Percentiles rank a stretch among this genome's conserved stretches.
Conservation (phyloP, 495 filamentous ascomycete genomes). For the Parmelia sp. region DNA sequence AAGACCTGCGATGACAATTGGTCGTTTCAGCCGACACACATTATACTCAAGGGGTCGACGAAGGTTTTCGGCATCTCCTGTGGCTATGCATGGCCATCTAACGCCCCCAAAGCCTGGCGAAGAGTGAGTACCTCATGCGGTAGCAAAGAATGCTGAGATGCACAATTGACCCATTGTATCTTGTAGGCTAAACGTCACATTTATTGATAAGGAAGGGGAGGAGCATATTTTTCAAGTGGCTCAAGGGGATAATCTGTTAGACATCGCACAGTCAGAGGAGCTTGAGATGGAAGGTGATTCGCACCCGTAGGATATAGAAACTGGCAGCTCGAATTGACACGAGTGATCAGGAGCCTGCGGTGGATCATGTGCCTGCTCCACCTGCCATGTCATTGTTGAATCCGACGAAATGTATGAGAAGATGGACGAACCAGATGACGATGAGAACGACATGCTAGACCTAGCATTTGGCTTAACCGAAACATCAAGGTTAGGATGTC, state of each 20-base stretch:
- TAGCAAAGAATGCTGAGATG: background rate
- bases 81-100: slow-evolving; percentile 66
- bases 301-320: background rate
- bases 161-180: slow-evolving; percentile 5
- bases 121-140: slow-evolving; percentile 55
- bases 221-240: slow-evolving; percentile 70
- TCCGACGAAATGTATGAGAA: slow-evolving; percentile 79
- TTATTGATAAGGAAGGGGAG: slow-evolving; percentile 87
- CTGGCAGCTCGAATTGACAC: background rate
- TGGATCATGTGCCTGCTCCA: slow-evolving; percentile 93
- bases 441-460: slow-evolving; percentile 99
- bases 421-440: slow-evolving; percentile 88
- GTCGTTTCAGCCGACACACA: background rate
- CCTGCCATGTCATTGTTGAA: slow-evolving; percentile 91
- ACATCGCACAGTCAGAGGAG: slow-evolving; percentile 91
- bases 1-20: background rate
- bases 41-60: slow-evolving; percentile 36
- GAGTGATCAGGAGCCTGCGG: slow-evolving; percentile 68
- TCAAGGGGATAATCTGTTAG: slow-evolving; percentile 83
- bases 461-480: slow-evolving; percentile 93
- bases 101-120: slow-evolving; percentile 84
- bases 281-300: slow-evolving; percentile 86
- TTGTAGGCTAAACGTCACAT: slow-evolving; percentile 75
- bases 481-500: slow-evolving; percentile 91
- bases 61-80: slow-evolving; percentile 59